Conservation (phyloP, 805 yeast genomes). For the Nakazawaea pomicola region DNA sequence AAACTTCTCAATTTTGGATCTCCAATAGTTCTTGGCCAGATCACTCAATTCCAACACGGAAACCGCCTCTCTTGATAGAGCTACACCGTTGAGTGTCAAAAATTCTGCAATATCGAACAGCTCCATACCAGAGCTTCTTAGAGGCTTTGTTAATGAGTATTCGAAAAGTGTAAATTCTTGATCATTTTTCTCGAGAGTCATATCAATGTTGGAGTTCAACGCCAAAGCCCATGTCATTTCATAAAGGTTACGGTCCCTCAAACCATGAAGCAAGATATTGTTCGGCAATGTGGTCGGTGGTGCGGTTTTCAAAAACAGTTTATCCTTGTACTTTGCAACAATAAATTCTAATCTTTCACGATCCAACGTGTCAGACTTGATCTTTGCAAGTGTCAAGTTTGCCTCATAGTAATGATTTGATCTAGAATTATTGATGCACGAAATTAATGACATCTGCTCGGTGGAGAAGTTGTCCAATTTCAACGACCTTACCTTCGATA, state of each 20-base stretch:
- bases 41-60: constrained; percentile 34
- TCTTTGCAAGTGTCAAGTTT: constrained; percentile 16
- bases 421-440: constrained; percentile 43
- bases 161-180: constrained; percentile 32
- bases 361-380: constrained; percentile 31
- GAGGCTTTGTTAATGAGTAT: constrained; percentile 46
- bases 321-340: constrained; percentile 56
- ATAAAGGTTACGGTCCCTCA: constrained; percentile 43
- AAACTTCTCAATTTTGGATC: constrained; percentile 30
- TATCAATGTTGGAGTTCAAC: constrained; percentile 43
- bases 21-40: constrained; percentile 54
- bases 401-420: constrained; percentile 64
- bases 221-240: constrained; percentile 39
- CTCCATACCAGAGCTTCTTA: constrained; percentile 12
- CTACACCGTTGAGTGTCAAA: constrained; percentile 51
- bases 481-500: constrained; percentile 73
- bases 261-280: constrained; percentile 43
- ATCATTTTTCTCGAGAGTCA: constrained; percentile 29
- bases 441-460: constrained; percentile 55
- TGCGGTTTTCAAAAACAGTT: constrained; percentile 33
- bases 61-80: constrained; percentile 32
- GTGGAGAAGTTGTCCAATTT: constrained; percentile 64
- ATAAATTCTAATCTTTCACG: constrained; percentile 55
- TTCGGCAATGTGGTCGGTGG: constrained; percentile 18
- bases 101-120: constrained; percentile 52